phyloP scores from a whole-genome alignment of 345 rosid genomes.

The Syzygium aromaticum region DNA sequence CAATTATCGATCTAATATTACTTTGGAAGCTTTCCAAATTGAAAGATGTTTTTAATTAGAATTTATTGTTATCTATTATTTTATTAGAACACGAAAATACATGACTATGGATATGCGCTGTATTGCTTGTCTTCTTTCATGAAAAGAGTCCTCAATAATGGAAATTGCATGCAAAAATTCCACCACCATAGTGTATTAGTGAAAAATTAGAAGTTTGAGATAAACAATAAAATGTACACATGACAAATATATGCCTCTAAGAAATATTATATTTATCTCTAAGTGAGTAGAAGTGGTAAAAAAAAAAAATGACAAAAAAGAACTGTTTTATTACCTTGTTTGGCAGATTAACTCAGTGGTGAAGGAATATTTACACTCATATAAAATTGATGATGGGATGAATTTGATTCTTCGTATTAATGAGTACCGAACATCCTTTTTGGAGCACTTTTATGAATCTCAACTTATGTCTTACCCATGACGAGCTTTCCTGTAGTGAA shows the following conservation, averaged over 20 bases:
- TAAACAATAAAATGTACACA: too few relatives aligned
- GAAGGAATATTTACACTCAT: not conserved
- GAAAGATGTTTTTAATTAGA: fast-evolving
- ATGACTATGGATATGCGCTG: too few relatives aligned
- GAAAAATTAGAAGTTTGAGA: too few relatives aligned
- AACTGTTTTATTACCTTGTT: not conserved
- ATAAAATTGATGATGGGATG: not conserved
- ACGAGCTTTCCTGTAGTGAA: not conserved
- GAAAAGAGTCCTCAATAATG: too few relatives aligned
- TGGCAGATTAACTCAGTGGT: not conserved
- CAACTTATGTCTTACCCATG: not conserved
- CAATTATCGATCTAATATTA: not conserved
- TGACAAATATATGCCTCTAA: not conserved
- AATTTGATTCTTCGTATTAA: not conserved
- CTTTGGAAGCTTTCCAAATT: not conserved
- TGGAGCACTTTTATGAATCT: not conserved
- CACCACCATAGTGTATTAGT: too few relatives aligned
- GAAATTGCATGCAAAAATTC: too few relatives aligned
- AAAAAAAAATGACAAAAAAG: not conserved
- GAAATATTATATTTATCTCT: not conserved
- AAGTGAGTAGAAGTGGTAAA: not conserved
- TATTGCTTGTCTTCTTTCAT: too few relatives aligned
- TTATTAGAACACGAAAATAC: too few relatives aligned
- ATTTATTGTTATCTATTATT: not conserved
- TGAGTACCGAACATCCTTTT: not conserved